A percentile compares a stretch with the other conserved stretches of the same genome.
Evolutionary conservation across 768 basidiomycete species (phyloP).

Genomic region (Xerocomus spinulosus): DNA sequence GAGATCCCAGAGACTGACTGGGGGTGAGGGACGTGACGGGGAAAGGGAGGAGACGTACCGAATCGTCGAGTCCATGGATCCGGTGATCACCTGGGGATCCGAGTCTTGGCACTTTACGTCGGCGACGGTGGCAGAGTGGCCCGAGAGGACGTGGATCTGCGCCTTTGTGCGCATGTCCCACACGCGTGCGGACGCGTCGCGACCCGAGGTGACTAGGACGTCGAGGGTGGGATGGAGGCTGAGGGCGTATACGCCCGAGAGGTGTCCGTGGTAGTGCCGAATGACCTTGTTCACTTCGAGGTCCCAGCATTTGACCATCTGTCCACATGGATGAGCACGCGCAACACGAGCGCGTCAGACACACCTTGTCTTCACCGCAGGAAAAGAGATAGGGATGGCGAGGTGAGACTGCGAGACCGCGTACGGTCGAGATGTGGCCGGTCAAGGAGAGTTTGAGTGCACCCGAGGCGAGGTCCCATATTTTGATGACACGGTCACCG

Average conservation of each 20-base stretch:
- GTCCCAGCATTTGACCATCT: constrained; percentile 99
- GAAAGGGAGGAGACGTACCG: constrained; percentile 45
- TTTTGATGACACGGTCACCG: constrained; percentile 96
- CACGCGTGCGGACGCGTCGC: constrained; percentile 94
- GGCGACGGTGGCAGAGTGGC: constrained; percentile 93
- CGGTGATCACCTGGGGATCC: constrained; percentile 97
- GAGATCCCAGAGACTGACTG: constrained; percentile 84
- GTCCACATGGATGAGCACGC: background rate
- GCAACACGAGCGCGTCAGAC: constrained; percentile 10
- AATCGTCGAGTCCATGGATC: constrained; percentile 96
- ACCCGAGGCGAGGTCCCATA: constrained; percentile 98
- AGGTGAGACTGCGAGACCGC: constrained; percentile 87
- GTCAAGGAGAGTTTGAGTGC: constrained; percentile 95
- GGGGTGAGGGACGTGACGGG: background rate
- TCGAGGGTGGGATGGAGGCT: constrained; percentile 94
- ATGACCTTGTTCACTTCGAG: constrained; percentile 99
- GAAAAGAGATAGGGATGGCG: constrained; percentile 97
- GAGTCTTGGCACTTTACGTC: constrained; percentile 96
- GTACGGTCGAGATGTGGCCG: constrained; percentile 95
- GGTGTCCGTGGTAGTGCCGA: constrained; percentile 96
- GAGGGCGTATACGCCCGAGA: constrained; percentile 95
- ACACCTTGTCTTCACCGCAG: constrained; percentile 94
- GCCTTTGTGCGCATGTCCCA: constrained; percentile 99
- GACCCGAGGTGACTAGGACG: constrained; percentile 89
- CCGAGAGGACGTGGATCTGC: constrained; percentile 87